A percentile compares a stretch with the other conserved stretches of the same genome.
Evolutionary conservation across 139 green algal species (phyloP).

Genomic region (Nannochloris sp.): DNA sequence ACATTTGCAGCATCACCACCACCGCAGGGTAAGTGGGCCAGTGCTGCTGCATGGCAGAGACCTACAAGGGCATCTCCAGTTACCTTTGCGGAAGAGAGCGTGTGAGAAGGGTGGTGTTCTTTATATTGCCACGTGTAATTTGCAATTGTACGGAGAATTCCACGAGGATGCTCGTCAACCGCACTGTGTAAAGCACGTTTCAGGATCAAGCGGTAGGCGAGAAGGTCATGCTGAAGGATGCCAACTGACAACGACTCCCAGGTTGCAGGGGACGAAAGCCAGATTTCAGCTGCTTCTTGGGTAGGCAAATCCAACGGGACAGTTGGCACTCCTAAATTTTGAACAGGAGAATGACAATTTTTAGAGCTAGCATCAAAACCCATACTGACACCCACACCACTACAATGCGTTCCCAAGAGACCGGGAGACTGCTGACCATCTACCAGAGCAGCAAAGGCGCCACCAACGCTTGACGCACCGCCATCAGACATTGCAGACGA

Average conservation of each 20-base stretch:
- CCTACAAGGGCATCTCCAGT: constrained; percentile 2
- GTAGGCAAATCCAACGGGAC: not conserved
- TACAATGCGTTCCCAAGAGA: too few species aligned
- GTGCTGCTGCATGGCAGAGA: constrained; percentile 18
- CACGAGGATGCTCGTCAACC: not conserved
- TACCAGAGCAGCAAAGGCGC: too few species aligned
- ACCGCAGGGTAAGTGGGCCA: constrained; percentile 11
- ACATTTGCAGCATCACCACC: not conserved
- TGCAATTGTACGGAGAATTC: constrained; percentile 12
- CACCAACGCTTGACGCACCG: too few species aligned
- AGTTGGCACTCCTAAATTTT: not conserved
- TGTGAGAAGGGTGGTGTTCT: constrained; percentile 2
- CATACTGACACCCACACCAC: too few species aligned
- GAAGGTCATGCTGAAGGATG: constrained; percentile 14
- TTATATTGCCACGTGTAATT: constrained; percentile 25
- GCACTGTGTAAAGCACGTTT: constrained; percentile 8
- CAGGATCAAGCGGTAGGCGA: constrained; percentile 13
- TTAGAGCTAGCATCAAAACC: not conserved
- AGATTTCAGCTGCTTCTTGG: constrained; percentile 4
- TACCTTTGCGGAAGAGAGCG: constrained; percentile 12
- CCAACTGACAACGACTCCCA: constrained; percentile 2
- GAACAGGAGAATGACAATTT: not conserved
- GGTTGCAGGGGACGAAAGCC: constrained; percentile 14
- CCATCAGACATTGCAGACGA: too few species aligned
- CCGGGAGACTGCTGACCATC: not conserved